These are phyloP conservation scores for Agarophyton chilense DNA, from an alignment of 23 red algal species.

Conservation along the genomic window DNA sequence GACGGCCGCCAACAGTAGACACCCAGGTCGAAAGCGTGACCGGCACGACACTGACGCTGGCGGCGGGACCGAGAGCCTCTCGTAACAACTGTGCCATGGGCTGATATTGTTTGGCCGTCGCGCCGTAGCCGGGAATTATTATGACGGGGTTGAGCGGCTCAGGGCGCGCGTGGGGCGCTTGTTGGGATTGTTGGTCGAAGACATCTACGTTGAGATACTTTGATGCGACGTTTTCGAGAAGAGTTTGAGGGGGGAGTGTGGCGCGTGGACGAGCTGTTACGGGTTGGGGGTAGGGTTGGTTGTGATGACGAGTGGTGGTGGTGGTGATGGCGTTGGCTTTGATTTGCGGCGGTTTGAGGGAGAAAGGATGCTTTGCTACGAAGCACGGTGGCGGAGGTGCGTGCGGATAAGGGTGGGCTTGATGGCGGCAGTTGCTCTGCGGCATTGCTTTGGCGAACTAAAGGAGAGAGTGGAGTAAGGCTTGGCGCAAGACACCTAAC, in stretches of 20 bases:
- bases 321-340: not conserved
- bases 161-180: too few species aligned
- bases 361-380: not conserved
- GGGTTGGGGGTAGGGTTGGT: not conserved
- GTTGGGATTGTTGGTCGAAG: not conserved
- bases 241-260: not conserved
- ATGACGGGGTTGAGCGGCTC: constrained; percentile 46
- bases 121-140: constrained; percentile 88
- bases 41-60: constrained; percentile 59
- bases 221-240: not conserved
- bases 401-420: not conserved
- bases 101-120: constrained; percentile 40
- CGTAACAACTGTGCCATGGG: constrained; percentile 52
- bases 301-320: not conserved
- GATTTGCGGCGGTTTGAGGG: not conserved
- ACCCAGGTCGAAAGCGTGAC: constrained; percentile 55
- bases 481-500: too few species aligned
- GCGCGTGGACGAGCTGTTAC: not conserved
- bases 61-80: not conserved
- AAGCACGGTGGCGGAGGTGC: not conserved
- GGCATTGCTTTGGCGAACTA: too few species aligned
- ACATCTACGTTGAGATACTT: not conserved
- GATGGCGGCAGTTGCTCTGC: too few species aligned
- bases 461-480: too few species aligned
- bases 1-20: constrained; percentile 70